Evolutionary conservation across 2,329 filamentous ascomycete genomes (phyloP).

Genomic region (Xylariomycetidae sp.): DNA sequence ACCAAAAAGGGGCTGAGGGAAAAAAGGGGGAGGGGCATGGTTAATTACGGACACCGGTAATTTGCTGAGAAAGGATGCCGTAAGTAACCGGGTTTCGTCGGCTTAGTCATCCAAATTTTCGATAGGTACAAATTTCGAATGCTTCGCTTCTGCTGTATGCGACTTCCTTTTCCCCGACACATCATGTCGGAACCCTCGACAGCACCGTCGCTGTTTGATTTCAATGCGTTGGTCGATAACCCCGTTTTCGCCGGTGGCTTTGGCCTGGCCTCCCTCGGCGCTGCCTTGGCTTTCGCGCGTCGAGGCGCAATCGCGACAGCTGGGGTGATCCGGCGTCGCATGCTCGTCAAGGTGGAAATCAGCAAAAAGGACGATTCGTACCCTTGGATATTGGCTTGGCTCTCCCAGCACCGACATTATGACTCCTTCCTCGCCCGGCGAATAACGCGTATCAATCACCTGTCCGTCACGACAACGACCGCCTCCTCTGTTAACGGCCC

Average conservation of each 20-base stretch:
- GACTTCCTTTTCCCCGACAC: too few relatives aligned
- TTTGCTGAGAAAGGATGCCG: too few relatives aligned
- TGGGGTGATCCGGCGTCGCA: constrained; percentile 72
- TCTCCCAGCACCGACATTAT: constrained; percentile 72
- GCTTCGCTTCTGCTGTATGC: too few relatives aligned
- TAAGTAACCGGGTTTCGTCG: too few relatives aligned
- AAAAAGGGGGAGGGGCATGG: too few relatives aligned
- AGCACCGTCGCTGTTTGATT: constrained; percentile 32
- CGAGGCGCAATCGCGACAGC: constrained; percentile 68
- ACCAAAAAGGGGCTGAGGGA: too few relatives aligned
- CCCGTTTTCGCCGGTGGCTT: constrained; percentile 70
- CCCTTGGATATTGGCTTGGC: constrained; percentile 90
- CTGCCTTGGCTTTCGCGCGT: constrained; percentile 74
- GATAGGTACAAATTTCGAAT: too few relatives aligned
- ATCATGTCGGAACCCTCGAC: constrained; percentile 25
- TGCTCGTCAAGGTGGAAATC: constrained; percentile 95
- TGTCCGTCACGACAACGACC: constrained; percentile 51
- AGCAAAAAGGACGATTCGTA: constrained; percentile 91
- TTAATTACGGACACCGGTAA: too few relatives aligned
- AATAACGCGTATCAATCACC: constrained; percentile 56
- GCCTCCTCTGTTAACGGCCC: constrained; percentile 61
- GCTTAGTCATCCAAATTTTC: too few relatives aligned
- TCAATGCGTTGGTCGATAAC: constrained; percentile 59
- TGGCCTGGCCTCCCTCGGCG: constrained; percentile 84
- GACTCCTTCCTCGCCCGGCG: constrained; percentile 55